Conservation (phyloP, 345 rosid genomes). For the rapeseed (Brassica napus) region DNA sequence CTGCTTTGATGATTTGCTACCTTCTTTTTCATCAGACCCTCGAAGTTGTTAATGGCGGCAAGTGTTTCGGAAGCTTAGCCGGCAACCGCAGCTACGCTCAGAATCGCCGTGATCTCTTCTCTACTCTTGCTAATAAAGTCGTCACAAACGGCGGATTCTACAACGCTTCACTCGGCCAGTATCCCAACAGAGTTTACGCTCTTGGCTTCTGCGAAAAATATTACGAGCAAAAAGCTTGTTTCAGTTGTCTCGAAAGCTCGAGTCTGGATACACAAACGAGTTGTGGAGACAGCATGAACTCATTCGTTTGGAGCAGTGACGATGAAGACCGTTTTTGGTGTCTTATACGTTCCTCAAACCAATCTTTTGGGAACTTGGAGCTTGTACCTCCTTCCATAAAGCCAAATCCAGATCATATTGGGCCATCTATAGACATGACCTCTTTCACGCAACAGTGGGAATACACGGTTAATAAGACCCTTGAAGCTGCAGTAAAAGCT, state of each 20-base stretch:
- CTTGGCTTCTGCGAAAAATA: background rate
- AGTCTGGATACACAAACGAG: background rate
- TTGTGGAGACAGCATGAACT: background rate
- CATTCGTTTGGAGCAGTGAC: background rate
- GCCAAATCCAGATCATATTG: background rate
- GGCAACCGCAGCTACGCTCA: slow-evolving; percentile 1
- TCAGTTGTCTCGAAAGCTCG: background rate
- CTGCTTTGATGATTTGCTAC: slow-evolving; percentile 14
- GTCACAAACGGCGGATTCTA: background rate
- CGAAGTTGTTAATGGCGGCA: background rate
- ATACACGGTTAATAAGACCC: background rate
- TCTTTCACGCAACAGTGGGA: slow-evolving; percentile 9
- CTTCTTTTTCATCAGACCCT: slow-evolving; percentile 3
- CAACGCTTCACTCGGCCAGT: slow-evolving; percentile 4
- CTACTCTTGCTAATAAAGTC: background rate
- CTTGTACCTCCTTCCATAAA: background rate
- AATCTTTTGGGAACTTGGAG: background rate
- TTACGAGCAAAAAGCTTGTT: background rate
- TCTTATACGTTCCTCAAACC: slow-evolving; percentile 20
- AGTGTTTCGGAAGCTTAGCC: slow-evolving; percentile 10
- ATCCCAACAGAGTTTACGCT: background rate
- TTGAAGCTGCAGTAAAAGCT: background rate
- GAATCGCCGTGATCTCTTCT: slow-evolving; percentile 2
- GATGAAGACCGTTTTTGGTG: background rate
- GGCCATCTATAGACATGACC: background rate